Percentiles rank a stretch among this genome's conserved stretches.
Conservation (phyloP, 2,329 filamentous ascomycete species). For the Phyllosticta citribraziliensis region DNA sequence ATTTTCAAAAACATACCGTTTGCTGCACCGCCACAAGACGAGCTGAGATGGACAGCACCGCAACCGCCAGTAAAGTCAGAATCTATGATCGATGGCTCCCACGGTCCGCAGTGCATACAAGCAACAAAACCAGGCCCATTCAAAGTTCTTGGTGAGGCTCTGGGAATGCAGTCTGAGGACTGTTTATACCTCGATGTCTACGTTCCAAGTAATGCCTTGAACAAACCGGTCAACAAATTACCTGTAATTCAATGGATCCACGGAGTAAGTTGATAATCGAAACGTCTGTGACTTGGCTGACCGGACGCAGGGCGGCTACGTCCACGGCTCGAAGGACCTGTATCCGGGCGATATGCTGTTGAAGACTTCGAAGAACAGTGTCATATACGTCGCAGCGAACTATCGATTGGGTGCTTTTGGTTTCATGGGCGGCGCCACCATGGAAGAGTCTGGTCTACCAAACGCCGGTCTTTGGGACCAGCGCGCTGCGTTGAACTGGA, state of each 20-base stretch:
- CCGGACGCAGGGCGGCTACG: constrained; percentile 20
- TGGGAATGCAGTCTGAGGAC: background rate
- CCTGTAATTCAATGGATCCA: background rate
- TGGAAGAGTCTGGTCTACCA: constrained; percentile 33
- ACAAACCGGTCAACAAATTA: background rate
- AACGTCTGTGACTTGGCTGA: background rate
- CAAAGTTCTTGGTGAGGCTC: background rate
- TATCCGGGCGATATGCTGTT: constrained; percentile 32
- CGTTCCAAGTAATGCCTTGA: background rate
- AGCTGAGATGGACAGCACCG: background rate
- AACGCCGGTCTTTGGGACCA: constrained; percentile 35
- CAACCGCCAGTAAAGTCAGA: background rate
- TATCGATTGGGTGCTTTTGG: constrained; percentile 38
- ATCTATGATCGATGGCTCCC: background rate
- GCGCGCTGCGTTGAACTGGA: constrained; percentile 40
- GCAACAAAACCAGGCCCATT: background rate
- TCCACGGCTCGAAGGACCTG: constrained; percentile 32
- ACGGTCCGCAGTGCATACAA: background rate
- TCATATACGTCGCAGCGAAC: constrained; percentile 40
- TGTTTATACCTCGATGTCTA: background rate
- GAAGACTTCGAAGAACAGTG: constrained; percentile 27
- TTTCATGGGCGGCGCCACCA: constrained; percentile 36
- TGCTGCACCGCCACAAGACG: background rate
- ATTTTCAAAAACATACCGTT: background rate
- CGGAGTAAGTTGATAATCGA: background rate